These are phyloP conservation scores for Cladophialophora exuberans DNA, from an alignment of 2,329 filamentous ascomycete species.

Conservation along the genomic window DNA sequence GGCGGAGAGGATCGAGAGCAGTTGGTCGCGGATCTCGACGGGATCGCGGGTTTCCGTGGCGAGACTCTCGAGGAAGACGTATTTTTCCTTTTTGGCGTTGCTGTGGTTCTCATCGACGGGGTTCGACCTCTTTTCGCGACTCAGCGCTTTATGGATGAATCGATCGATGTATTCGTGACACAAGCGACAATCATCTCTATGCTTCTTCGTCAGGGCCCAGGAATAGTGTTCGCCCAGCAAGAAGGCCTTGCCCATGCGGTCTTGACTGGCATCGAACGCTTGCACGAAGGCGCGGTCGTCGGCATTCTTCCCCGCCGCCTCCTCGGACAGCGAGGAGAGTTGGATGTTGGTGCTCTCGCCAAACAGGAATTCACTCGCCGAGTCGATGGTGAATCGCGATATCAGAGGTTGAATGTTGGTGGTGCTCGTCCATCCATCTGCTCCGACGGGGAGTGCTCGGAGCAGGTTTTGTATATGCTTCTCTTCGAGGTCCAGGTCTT, in stretches of 20 bases:
- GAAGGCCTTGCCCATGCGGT: constrained; percentile 5
- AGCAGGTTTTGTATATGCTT: constrained; percentile 66
- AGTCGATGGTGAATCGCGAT: constrained; percentile 67
- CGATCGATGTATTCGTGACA: constrained; percentile 37
- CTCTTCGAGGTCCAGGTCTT: constrained; percentile 81
- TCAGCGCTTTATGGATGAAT: constrained; percentile 50
- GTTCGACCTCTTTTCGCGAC: constrained; percentile 33
- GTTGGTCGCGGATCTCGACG: constrained; percentile 48
- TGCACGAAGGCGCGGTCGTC: constrained; percentile 42
- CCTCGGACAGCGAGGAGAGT: constrained; percentile 38
- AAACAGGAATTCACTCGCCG: constrained; percentile 69
- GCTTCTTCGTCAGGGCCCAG: not conserved
- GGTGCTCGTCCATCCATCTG: constrained; percentile 49
- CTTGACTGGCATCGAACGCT: constrained; percentile 6
- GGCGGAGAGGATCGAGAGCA: constrained; percentile 56
- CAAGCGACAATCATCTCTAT: constrained; percentile 3
- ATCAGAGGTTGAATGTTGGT: constrained; percentile 66
- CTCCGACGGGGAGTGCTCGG: constrained; percentile 56
- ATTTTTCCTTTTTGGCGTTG: constrained; percentile 37
- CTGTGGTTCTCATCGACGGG: constrained; percentile 29
- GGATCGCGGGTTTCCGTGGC: constrained; percentile 48
- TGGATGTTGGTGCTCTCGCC: constrained; percentile 59
- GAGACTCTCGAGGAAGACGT: constrained; percentile 55
- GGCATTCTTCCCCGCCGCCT: constrained; percentile 38
- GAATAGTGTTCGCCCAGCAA: constrained; percentile 10